Percentiles rank a stretch among this genome's conserved stretches.
These are phyloP conservation scores for Aspergillus heteromorphus DNA, from an alignment of 495 filamentous ascomycete genomes.

Conservation along the genomic window DNA sequence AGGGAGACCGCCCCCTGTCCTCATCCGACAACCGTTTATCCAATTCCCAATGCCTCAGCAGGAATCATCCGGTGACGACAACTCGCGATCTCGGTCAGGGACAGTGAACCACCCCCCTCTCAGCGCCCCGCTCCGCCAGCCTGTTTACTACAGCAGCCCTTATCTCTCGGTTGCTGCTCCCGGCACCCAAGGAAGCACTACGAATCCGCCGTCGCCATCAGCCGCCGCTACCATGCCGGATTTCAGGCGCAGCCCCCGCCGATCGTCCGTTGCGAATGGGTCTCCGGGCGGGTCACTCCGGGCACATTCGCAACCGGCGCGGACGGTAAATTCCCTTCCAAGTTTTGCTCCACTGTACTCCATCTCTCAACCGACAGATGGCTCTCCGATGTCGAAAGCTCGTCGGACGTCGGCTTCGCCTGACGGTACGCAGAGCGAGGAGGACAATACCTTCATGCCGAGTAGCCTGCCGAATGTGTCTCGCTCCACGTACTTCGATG, in stretches of 20 bases:
- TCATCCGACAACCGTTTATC: slow-evolving; percentile 44
- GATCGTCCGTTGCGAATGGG: slow-evolving; percentile 50
- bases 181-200: slow-evolving; percentile 45
- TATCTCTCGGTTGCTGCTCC: slow-evolving; percentile 40
- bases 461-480: slow-evolving; percentile 33
- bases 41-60: slow-evolving; percentile 41
- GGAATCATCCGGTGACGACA: slow-evolving; percentile 34
- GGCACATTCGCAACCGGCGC: slow-evolving; percentile 63
- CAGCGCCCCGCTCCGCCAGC: slow-evolving; percentile 40
- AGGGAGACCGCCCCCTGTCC: slow-evolving; percentile 41
- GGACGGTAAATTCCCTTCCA: slow-evolving; percentile 43
- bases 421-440: slow-evolving; percentile 35
- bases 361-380: slow-evolving; percentile 27
- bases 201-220: slow-evolving; percentile 62
- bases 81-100: slow-evolving; percentile 36
- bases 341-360: slow-evolving; percentile 36
- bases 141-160: slow-evolving; percentile 43
- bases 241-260: slow-evolving; percentile 51
- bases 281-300: slow-evolving; percentile 48
- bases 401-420: slow-evolving; percentile 29
- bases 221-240: slow-evolving; percentile 48
- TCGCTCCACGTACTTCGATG: slow-evolving; percentile 40
- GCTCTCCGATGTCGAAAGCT: slow-evolving; percentile 32
- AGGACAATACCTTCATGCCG: slow-evolving; percentile 39
- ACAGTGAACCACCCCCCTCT: slow-evolving; percentile 46